These are phyloP conservation scores for Rhodamnia argentea DNA, from an alignment of 345 rosid genomes.

Conservation along the genomic window DNA sequence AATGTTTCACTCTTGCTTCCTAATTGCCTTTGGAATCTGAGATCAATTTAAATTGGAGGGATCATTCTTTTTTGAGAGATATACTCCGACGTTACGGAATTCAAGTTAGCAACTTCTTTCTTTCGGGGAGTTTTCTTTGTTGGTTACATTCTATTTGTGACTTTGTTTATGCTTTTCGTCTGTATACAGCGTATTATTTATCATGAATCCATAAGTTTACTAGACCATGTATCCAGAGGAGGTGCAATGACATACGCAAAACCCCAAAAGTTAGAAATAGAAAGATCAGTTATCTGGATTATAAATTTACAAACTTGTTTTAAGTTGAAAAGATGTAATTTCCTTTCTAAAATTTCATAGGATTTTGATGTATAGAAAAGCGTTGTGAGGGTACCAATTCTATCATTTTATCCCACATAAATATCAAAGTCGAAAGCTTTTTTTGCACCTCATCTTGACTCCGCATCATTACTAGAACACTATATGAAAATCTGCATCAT, in stretches of 20 bases:
- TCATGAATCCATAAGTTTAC: not conserved
- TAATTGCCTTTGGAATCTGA: not conserved
- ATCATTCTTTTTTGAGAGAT: not conserved
- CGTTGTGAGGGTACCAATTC: not conserved
- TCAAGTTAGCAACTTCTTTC: not conserved
- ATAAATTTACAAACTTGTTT: not conserved
- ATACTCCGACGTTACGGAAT: not conserved
- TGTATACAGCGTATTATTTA: not conserved
- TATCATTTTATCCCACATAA: not conserved
- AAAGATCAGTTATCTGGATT: not conserved
- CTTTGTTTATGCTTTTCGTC: not conserved
- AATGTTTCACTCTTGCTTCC: not conserved
- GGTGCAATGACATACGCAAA: not conserved
- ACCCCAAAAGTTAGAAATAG: not conserved
- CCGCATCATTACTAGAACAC: not conserved
- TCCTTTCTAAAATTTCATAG: not conserved
- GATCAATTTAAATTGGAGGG: not conserved
- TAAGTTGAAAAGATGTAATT: not conserved
- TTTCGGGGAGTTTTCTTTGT: not conserved
- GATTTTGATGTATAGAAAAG: not conserved
- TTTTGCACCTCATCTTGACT: not conserved
- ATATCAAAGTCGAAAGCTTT: not conserved
- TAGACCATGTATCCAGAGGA: not conserved
- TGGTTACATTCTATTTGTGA: not conserved
- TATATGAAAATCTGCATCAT: not conserved